phyloP scores from a whole-genome alignment of 352 stramenopile genomes.

The Pythium dissotocum region DNA sequence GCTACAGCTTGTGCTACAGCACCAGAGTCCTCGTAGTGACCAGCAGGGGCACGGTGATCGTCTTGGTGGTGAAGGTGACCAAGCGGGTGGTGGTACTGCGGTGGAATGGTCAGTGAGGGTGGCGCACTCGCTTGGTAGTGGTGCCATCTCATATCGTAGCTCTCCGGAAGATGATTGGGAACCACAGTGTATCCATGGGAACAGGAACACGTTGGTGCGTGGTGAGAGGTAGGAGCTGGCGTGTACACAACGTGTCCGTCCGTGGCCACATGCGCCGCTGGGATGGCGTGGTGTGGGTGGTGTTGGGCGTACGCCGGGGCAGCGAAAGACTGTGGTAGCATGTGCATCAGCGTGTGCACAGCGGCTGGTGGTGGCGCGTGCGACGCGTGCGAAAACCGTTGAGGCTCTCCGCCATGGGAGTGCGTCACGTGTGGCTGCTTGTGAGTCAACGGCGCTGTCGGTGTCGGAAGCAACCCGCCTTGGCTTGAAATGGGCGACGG shows the following conservation, averaged over 20 bases:
- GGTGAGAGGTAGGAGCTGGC: neutral
- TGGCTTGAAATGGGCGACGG: neutral
- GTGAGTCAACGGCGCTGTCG: neutral
- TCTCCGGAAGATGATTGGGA: neutral
- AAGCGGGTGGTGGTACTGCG: neutral
- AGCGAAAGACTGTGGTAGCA: neutral
- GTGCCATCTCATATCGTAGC: slow-evolving; percentile 5
- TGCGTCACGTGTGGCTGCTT: neutral
- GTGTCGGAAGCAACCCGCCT: slow-evolving; percentile 2
- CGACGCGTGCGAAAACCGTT: neutral
- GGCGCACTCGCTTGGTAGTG: slow-evolving; percentile 20
- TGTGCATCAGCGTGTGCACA: neutral
- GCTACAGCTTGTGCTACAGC: neutral
- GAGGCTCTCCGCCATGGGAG: neutral
- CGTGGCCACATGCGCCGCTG: neutral
- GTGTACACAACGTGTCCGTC: neutral
- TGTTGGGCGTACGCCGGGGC: neutral
- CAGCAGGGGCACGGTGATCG: neutral
- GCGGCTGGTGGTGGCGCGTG: neutral
- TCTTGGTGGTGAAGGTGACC: neutral
- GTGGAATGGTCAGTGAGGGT: slow-evolving; percentile 9
- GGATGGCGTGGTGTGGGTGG: neutral
- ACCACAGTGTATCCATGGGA: slow-evolving; percentile 16
- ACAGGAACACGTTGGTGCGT: slow-evolving; percentile 12
- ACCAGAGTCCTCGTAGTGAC: neutral